These are phyloP conservation scores for Emergomyces pasteurianus DNA, from an alignment of 2,329 filamentous ascomycete species.

Conservation along the genomic window DNA sequence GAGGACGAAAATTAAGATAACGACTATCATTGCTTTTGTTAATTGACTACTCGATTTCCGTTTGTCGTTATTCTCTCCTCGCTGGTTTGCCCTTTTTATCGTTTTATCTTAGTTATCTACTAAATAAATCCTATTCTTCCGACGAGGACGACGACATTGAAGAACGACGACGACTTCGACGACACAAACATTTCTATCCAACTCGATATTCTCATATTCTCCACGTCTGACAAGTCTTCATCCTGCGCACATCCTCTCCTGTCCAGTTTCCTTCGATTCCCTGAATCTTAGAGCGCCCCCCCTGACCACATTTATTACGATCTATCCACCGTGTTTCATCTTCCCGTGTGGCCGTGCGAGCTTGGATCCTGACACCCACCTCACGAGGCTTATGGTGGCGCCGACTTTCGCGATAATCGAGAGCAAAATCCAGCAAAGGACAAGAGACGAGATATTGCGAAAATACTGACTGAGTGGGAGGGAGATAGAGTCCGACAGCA, in stretches of 20 bases:
- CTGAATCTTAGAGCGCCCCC: neutral
- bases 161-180: neutral
- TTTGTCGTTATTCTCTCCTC: neutral
- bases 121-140: neutral
- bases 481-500: neutral
- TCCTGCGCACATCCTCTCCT: neutral
- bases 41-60: neutral
- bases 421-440: neutral
- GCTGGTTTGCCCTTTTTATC: neutral
- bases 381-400: neutral
- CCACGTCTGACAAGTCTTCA: neutral
- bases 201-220: neutral
- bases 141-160: neutral
- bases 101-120: no score
- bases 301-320: neutral
- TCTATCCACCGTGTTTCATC: neutral
- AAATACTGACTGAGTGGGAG: neutral
- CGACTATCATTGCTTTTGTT: neutral
- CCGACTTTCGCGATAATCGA: neutral
- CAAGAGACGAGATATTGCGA: neutral
- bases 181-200: neutral
- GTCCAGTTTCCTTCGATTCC: neutral
- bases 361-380: neutral
- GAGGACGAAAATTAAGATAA: neutral
- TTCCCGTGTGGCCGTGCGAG: neutral